These are phyloP conservation scores for Diaporthe sp. DNA, from an alignment of 2,329 filamentous ascomycete genomes.

Conservation along the genomic window DNA sequence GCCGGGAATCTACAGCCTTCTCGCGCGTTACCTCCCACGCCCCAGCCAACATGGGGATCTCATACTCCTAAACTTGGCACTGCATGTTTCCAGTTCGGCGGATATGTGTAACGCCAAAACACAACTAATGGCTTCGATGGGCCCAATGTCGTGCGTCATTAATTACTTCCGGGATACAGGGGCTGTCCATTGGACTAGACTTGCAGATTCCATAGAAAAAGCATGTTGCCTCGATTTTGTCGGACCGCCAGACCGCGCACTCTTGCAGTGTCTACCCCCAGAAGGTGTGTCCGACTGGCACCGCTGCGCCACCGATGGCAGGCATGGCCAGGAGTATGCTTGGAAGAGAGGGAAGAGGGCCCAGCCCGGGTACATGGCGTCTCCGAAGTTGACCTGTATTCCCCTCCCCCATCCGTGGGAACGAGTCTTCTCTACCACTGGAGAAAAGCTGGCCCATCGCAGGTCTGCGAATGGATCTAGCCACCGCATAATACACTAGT, in stretches of 20 bases:
- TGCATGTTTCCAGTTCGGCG: conserved; percentile 26
- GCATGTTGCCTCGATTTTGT: conserved; percentile 22
- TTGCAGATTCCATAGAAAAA: conserved; percentile 14
- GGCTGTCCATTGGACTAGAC: conserved; percentile 6
- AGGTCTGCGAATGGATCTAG: neutral
- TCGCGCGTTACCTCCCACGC: neutral
- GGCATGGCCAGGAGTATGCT: neutral
- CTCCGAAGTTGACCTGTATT: neutral
- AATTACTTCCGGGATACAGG: neutral
- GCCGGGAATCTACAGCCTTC: neutral
- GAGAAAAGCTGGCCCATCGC: neutral
- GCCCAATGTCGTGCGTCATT: conserved; percentile 17
- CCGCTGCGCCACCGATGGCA: neutral
- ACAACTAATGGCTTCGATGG: conserved; percentile 3
- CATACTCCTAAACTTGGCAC: conserved; percentile 13
- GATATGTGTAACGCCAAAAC: conserved; percentile 30
- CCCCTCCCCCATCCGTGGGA: neutral
- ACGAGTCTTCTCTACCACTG: neutral
- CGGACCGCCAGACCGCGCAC: conserved; percentile 25
- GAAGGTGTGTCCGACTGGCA: neutral
- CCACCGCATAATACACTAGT: conserved; percentile 9
- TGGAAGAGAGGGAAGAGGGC: neutral
- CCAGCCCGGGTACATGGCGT: neutral
- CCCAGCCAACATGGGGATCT: neutral
- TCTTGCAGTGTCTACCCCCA: conserved; percentile 6